Evolutionary conservation across 371 early-diverging fungal species (phyloP).

Genomic region (Lichtheimia corymbifera): DNA sequence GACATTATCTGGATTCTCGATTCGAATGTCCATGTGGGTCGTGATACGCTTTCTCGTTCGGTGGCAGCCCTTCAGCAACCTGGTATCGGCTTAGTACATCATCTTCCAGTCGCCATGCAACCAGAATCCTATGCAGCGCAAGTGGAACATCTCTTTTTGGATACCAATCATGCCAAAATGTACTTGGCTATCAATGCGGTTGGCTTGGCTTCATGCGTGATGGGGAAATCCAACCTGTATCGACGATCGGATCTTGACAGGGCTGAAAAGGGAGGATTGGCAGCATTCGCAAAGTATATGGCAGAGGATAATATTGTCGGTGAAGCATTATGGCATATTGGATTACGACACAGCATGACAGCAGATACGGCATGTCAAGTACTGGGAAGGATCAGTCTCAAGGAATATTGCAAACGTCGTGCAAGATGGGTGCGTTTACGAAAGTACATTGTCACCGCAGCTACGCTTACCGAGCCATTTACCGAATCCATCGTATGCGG

Average conservation of each 20-base stretch:
- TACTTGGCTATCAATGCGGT: conserved; percentile 89
- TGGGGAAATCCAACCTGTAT: conserved; percentile 94
- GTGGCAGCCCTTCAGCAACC: conserved; percentile 70
- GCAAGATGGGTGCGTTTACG: conserved; percentile 92
- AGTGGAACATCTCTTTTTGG: conserved; percentile 84
- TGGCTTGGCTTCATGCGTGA: conserved; percentile 82
- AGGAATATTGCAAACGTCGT: conserved; percentile 80
- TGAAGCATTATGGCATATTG: conserved; percentile 78
- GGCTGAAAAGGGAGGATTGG: conserved; percentile 72
- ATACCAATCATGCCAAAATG: conserved; percentile 92
- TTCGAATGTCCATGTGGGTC: conserved; percentile 82
- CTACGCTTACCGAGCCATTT: conserved; percentile 88
- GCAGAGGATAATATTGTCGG: conserved; percentile 95
- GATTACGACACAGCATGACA: conserved; percentile 83
- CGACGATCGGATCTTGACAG: conserved; percentile 81
- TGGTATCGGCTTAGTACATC: conserved; percentile 92
- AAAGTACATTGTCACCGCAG: conserved; percentile 85
- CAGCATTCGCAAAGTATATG: conserved; percentile 84
- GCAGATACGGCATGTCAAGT: conserved; percentile 85
- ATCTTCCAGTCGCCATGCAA: conserved; percentile 79
- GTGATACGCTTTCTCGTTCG: conserved; percentile 76
- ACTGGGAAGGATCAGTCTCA: conserved; percentile 68
- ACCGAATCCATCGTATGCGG: conserved; percentile 87
- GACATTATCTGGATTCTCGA: conserved; percentile 95
- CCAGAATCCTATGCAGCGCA: conserved; percentile 78